Base-by-base conservation (phyloP, 1,284 basidiomycete genomes). In the Fistulinella cinereoalba region DNA sequence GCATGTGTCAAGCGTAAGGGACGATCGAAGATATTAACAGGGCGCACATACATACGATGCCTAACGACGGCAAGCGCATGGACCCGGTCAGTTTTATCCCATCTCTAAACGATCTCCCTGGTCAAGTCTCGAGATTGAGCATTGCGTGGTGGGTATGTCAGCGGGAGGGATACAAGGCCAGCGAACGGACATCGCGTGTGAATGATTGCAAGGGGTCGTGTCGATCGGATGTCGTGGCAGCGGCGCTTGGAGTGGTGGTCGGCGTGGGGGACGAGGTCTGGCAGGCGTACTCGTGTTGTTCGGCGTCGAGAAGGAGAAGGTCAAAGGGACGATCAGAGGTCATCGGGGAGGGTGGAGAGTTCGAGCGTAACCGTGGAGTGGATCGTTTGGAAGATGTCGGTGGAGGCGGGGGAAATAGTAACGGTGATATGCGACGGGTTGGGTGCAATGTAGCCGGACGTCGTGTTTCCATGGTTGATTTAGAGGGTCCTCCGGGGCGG, bases 261-360 rank as follows among this genome's bases (percentile, higher is more conserved):
- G 46, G 9, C 46, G 38, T 22, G 8, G 40, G 3, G 25, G 39
- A 8, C 52, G 56, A 9, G 51, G 48, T 39, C 65, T 62, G 6
- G 60, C 62, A 28, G 61, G 61, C 12, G 62, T 62, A 15, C 60
- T 66, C 0, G 64, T 56, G 9, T 62, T 62, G 11, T 54, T 52
- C 18, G 47, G 34, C 4, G 49, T 46, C 10, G 56, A 60, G 29
- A 64, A 61, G 0, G 59, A 64, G 23, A n/a, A 62, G 37, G n/a
- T 62, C 56, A 27, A 64, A 62, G 3, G 44, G 46, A 4, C 47
- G 25, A 9, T 61, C 57, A 2, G 50, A 37, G 31, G 57, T 28
- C 6, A 43, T 31, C 13, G 25, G 12, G 4, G 45, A 44, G 9
- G 46, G 32, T 0, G 56, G 45, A 1, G 50, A 46, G 2, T 46